Evolutionary conservation across 176 grass and related monocot species (phyloP).

Genomic region (Hordeum marinum): DNA sequence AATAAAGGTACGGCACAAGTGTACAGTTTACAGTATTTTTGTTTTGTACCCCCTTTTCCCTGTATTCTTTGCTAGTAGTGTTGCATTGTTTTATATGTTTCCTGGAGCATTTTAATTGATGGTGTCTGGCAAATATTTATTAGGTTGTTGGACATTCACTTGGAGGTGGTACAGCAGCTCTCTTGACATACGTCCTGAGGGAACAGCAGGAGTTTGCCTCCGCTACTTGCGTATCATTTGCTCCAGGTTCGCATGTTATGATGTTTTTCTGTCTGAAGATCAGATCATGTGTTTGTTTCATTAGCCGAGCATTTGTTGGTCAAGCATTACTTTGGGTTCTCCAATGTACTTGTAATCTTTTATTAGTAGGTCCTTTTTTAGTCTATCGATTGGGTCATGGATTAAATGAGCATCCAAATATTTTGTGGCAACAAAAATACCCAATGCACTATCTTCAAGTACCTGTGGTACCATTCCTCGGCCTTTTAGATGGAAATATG

Average conservation of each 20-base stretch:
- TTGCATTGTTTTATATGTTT: background rate
- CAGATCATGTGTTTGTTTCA: background rate
- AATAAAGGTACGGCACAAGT: conserved; percentile 54
- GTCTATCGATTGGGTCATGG: background rate
- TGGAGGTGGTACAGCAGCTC: conserved; percentile 87
- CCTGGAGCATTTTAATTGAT: background rate
- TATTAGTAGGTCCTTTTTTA: background rate
- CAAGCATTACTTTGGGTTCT: background rate
- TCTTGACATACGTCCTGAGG: conserved; percentile 86
- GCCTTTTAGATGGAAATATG: background rate
- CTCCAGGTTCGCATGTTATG: conserved; percentile 65
- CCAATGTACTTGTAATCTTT: background rate
- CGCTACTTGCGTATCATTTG: conserved; percentile 81
- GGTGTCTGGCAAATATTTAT: conserved; percentile 28
- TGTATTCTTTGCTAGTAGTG: background rate
- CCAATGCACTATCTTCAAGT: background rate
- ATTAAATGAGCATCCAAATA: background rate
- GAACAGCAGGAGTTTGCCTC: conserved; percentile 83
- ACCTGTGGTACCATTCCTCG: background rate
- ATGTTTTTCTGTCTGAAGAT: conserved; percentile 23
- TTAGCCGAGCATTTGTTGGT: background rate
- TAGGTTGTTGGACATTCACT: conserved; percentile 93
- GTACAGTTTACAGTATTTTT: background rate
- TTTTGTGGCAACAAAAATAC: background rate
- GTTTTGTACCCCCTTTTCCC: background rate